Evolutionary conservation across 345 rosid species (phyloP).

Genomic region (Sisymbrium altissimum): DNA sequence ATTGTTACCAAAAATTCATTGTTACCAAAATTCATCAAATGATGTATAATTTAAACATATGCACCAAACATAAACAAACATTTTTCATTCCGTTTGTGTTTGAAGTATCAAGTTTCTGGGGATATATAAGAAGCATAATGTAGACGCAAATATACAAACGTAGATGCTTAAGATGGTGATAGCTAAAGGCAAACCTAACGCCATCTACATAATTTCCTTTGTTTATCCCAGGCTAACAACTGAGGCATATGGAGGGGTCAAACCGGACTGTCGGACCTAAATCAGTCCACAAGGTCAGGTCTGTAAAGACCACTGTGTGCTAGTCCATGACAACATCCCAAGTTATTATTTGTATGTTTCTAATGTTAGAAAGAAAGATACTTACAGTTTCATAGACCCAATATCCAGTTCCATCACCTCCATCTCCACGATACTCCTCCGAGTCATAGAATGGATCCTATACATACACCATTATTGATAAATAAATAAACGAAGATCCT

Average conservation of each 20-base stretch:
- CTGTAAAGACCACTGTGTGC: background rate
- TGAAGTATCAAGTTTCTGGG: background rate
- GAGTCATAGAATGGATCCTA: slow-evolving; percentile 96
- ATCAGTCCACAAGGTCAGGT: background rate
- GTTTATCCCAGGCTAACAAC: background rate
- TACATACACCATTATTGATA: background rate
- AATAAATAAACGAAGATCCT: background rate
- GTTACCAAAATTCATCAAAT: background rate
- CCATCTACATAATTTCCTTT: background rate
- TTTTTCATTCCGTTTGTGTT: background rate
- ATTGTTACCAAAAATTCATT: background rate
- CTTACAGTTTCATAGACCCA: slow-evolving; percentile 87
- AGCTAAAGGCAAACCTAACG: background rate
- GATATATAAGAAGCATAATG: background rate
- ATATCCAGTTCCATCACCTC: slow-evolving; percentile 90
- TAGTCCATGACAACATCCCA: background rate
- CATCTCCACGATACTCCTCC: slow-evolving; percentile 73
- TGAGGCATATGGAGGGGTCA: background rate
- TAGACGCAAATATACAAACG: too few relatives aligned
- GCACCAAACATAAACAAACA: background rate
- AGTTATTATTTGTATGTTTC: background rate
- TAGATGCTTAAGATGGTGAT: background rate
- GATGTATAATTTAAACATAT: background rate
- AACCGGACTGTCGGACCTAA: background rate
- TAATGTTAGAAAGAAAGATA: background rate